These are phyloP conservation scores for Fraxinus ornus DNA, from an alignment of 305 asterid genomes.

Conservation along the genomic window DNA sequence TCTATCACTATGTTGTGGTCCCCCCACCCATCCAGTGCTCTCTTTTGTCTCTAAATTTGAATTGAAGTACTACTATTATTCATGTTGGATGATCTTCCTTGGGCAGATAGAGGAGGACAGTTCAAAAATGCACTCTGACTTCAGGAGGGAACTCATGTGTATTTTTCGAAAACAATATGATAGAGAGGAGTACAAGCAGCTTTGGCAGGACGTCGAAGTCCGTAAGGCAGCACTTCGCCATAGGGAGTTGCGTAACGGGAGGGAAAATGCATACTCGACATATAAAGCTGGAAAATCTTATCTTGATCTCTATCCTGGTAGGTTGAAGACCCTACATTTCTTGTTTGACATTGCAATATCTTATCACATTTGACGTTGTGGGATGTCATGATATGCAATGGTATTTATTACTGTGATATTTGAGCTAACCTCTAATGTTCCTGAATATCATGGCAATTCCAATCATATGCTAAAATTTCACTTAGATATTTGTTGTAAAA, in stretches of 20 bases:
- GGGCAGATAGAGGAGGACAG: conserved; percentile 24
- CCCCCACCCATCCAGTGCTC: neutral
- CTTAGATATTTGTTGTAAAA: neutral
- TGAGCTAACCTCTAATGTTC: neutral
- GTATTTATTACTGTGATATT: neutral
- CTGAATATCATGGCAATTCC: neutral
- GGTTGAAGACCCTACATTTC: conserved; percentile 8
- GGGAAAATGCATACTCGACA: conserved; percentile 1
- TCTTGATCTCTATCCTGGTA: conserved; percentile 38
- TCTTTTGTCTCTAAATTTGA: neutral
- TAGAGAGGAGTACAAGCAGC: conserved; percentile 28
- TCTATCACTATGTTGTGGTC: neutral
- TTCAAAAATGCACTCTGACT: conserved; percentile 16
- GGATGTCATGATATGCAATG: neutral
- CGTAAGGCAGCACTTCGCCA: neutral
- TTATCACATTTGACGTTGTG: neutral
- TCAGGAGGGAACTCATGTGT: conserved; percentile 28
- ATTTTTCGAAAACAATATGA: conserved; percentile 39
- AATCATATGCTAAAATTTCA: neutral
- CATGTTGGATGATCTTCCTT: neutral
- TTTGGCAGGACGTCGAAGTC: neutral
- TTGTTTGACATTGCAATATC: neutral
- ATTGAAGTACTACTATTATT: conserved; percentile 3
- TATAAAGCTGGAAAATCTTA: conserved; percentile 32
- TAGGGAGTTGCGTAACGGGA: conserved; percentile 19